Percentiles rank a stretch among this genome's conserved stretches.
phyloP scores from a whole-genome alignment of 2,329 filamentous ascomycete species.

The Coleophoma cylindrospora region DNA sequence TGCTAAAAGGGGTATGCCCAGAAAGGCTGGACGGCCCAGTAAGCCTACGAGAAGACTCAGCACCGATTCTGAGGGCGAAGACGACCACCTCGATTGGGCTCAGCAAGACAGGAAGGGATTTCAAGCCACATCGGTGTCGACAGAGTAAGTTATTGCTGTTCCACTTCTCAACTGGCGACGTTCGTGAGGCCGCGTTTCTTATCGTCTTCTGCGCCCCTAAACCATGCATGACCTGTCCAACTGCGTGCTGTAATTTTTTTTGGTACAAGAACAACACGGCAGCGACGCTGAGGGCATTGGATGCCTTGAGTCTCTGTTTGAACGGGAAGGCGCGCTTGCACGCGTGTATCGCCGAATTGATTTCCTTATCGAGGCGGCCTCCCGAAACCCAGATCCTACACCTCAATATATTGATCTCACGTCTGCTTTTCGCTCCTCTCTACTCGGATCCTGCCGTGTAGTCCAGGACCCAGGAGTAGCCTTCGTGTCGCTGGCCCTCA shows the following conservation, averaged over 20 bases:
- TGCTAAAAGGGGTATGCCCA: constrained; percentile 13
- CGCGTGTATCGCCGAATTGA: constrained; percentile 5
- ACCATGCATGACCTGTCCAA: too few species aligned
- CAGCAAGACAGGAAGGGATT: constrained; percentile 7
- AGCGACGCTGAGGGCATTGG: too few species aligned
- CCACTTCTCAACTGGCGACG: background rate
- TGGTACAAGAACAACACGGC: too few species aligned
- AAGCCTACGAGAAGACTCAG: constrained; percentile 21
- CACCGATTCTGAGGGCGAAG: constrained; percentile 23
- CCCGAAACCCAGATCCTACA: constrained; percentile 10
- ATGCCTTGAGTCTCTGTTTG: background rate
- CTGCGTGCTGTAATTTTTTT: too few species aligned
- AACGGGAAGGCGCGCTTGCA: constrained; percentile 1
- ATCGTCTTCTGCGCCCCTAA: background rate
- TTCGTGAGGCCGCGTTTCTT: background rate
- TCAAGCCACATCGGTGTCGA: constrained; percentile 5
- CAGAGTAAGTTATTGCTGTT: constrained; percentile 2
- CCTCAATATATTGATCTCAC: background rate
- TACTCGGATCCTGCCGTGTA: background rate
- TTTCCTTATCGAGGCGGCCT: constrained; percentile 15
- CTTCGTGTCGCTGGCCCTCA: background rate
- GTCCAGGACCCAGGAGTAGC: background rate
- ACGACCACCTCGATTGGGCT: constrained; percentile 18
- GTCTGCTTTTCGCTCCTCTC: constrained; percentile 4
- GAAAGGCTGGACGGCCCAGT: constrained; percentile 17